phyloP scores from a whole-genome alignment of 768 basidiomycete species.

The Trametopsis cervina region DNA sequence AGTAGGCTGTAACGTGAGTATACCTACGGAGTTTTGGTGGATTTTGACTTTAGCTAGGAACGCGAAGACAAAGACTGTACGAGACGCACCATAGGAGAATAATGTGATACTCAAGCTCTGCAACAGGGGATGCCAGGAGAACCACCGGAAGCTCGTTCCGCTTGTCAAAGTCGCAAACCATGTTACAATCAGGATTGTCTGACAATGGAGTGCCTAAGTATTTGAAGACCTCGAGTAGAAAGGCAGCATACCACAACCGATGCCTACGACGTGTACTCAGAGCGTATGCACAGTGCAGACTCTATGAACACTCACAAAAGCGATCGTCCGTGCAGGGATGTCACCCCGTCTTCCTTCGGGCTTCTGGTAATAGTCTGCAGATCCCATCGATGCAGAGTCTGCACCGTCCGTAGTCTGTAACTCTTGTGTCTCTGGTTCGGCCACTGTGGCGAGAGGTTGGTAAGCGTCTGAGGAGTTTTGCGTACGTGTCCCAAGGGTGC shows the following conservation, averaged over 20 bases:
- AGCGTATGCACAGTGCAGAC: no score
- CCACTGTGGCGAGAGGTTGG: not conserved
- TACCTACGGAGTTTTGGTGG: conserved; percentile 34
- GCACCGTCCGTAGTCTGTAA: not conserved
- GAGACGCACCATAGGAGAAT: conserved; percentile 37
- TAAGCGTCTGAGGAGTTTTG: not conserved
- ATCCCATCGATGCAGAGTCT: no score
- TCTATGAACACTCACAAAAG: not conserved
- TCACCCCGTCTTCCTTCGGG: not conserved
- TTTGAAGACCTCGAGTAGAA: no score
- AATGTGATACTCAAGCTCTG: conserved; percentile 26
- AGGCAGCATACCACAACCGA: not conserved
- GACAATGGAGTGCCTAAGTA: not conserved
- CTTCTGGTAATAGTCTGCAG: not conserved
- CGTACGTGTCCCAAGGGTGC: not conserved
- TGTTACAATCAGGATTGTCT: conserved; percentile 21
- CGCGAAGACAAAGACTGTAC: no score
- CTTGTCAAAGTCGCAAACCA: conserved; percentile 22
- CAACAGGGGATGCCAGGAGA: conserved; percentile 35
- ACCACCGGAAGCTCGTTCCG: conserved; percentile 26
- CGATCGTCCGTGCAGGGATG: not conserved
- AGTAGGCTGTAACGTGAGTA: conserved; percentile 72
- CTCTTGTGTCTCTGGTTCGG: not conserved
- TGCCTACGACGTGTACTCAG: not conserved
- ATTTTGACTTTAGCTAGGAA: no score